A percentile compares a stretch with the other conserved stretches of the same genome.
These are phyloP conservation scores for Boletus sp. DNA, from an alignment of 768 basidiomycete species.

Conservation along the genomic window DNA sequence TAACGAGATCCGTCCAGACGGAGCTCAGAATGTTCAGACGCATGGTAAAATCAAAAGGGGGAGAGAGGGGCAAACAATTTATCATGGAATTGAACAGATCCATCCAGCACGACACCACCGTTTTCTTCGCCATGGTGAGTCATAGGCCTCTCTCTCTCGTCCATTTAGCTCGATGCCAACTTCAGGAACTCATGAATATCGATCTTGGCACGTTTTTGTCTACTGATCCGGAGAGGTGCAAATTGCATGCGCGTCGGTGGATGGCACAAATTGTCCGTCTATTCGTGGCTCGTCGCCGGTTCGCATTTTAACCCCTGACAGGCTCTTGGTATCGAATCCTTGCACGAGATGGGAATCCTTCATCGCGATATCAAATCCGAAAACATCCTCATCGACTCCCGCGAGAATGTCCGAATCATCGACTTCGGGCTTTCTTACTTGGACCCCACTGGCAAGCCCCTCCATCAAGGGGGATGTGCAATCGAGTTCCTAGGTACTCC, in stretches of 20 bases:
- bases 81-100: conserved; percentile 39
- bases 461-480: conserved; percentile 18
- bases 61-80: conserved; percentile 29
- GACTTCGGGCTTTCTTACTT: conserved; percentile 40
- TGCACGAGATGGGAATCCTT: conserved; percentile 61
- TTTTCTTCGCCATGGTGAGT: conserved; percentile 42
- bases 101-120: conserved; percentile 26
- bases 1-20: conserved; percentile 19
- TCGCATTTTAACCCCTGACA: conserved; percentile 12
- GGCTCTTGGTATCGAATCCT: conserved; percentile 38
- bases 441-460: conserved; percentile 1
- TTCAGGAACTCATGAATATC: conserved; percentile 39
- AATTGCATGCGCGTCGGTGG: conserved; percentile 35
- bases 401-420: conserved; percentile 38
- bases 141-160: background rate
- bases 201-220: conserved; percentile 34
- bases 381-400: conserved; percentile 57
- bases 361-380: conserved; percentile 70
- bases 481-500: conserved; percentile 33
- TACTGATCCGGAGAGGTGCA: conserved; percentile 20
- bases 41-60: conserved; percentile 23
- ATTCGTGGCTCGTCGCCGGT: background rate
- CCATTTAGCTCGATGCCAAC: background rate
- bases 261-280: conserved; percentile 37
- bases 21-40: conserved; percentile 38